These are phyloP conservation scores for Lentinula sp. DNA, from an alignment of 768 basidiomycete genomes.

Conservation along the genomic window DNA sequence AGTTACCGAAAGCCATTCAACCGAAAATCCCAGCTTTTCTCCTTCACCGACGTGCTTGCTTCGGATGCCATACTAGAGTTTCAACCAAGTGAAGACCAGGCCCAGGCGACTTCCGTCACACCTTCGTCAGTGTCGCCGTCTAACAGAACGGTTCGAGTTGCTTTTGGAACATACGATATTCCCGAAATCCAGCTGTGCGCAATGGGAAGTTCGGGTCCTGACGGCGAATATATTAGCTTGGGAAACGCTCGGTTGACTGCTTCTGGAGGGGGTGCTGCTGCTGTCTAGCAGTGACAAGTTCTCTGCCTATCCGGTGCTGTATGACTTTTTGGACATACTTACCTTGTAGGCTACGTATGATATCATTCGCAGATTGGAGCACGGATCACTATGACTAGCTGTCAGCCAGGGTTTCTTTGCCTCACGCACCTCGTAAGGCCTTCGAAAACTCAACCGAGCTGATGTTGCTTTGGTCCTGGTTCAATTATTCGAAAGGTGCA, in stretches of 20 bases:
- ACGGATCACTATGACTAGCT: not conserved
- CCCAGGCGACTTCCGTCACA: not conserved
- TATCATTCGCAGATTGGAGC: not conserved
- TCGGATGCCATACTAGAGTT: constrained; percentile 9
- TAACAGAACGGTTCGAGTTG: constrained; percentile 21
- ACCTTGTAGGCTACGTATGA: too few relatives aligned
- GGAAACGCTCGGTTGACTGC: constrained; percentile 17
- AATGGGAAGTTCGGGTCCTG: constrained; percentile 62
- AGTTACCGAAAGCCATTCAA: constrained; percentile 31
- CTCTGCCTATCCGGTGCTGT: too few relatives aligned
- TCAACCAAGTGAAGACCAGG: not conserved
- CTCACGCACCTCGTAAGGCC: too few relatives aligned
- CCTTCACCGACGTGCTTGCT: constrained; percentile 29
- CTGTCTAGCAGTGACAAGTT: not conserved
- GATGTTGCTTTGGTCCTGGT: not conserved
- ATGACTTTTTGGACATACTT: too few relatives aligned
- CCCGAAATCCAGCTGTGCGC: constrained; percentile 58
- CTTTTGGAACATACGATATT: constrained; percentile 50
- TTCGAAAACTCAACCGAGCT: not conserved
- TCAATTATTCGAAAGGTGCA: not conserved
- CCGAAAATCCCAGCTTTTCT: constrained; percentile 23
- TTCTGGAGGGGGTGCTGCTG: not conserved
- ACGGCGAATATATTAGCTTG: constrained; percentile 57
- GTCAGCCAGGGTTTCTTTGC: not conserved
- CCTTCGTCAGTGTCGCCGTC: not conserved